These are phyloP conservation scores for Clavispora phyllophila DNA, from an alignment of 805 yeast genomes.

Conservation along the genomic window DNA sequence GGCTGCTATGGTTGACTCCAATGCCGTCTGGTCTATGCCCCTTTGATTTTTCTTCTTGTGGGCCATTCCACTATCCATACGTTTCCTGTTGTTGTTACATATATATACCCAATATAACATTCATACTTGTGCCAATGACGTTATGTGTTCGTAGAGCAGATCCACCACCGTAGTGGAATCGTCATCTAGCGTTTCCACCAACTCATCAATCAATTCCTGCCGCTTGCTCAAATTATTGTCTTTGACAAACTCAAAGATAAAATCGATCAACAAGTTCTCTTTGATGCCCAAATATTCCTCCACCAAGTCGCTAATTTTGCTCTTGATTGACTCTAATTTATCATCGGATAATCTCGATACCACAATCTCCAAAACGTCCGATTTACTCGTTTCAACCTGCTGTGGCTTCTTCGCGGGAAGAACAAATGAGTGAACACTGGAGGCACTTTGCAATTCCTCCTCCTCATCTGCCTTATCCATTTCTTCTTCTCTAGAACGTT, in stretches of 20 bases:
- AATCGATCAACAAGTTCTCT: constrained; percentile 47
- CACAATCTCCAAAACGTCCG: neutral
- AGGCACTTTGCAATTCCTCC: constrained; percentile 18
- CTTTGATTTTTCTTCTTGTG: neutral
- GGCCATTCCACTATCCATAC: neutral
- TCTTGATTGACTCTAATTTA: constrained; percentile 20
- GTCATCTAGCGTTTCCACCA: constrained; percentile 48
- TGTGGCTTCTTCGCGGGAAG: neutral
- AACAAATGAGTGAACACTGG: neutral
- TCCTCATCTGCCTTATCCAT: constrained; percentile 37
- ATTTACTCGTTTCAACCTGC: neutral
- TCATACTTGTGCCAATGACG: neutral
- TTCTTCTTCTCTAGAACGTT: constrained; percentile 38
- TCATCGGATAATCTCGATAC: constrained; percentile 10
- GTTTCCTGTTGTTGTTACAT: neutral
- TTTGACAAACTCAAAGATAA: constrained; percentile 35
- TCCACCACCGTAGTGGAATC: constrained; percentile 40
- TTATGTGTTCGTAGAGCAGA: constrained; percentile 21
- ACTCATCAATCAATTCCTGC: constrained; percentile 37
- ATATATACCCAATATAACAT: constrained; percentile 2
- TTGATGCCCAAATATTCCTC: constrained; percentile 50
- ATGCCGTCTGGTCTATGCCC: no score
- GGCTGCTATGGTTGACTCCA: no score
- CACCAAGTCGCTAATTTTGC: constrained; percentile 37
- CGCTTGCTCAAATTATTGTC: constrained; percentile 26